Evolutionary conservation across 83 land plant genomes (phyloP), one percentile per base, ranked within the genome.

Genomic region (Thuja plicata): DNA sequence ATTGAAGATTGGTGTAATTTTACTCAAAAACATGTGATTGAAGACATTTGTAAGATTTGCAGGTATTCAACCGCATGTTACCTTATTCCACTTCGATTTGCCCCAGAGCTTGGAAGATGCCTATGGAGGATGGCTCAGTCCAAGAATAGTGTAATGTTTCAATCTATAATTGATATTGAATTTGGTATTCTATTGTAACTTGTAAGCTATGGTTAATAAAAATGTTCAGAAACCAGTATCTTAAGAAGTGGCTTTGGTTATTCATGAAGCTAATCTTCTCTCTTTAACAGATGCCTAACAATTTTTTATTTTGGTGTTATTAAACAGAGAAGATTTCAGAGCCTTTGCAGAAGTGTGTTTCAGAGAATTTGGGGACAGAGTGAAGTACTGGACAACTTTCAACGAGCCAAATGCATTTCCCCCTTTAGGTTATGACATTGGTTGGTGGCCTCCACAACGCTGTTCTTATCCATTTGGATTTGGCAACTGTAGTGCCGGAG

Each of bases 51-150:
- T 11, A 46, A 83, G 11, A 8, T 48, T 46, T 83, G 55, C 78
- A 92, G 94, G 94, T 50, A 89, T 93, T 86, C 34, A 89, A 84
- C 92, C 92, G 6, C 90, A 89, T 90, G 90, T 89, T 11, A 90
- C 92, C 0, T 52, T 93, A 32, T 71, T 57, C 52, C 94, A 92
- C 78, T 81, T 89, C 3, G 93, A 92, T 71, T 86, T 88, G 27
- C 94, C 93, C 2, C 92, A 93, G 86, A 85, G 76, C 35, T 89
- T 93, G 76, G 89, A 93, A 92, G 94, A 93, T 85, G 90, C 90
- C 19, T 92, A 93, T 57, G 88, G 88, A 57, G 93, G 93, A 85
- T 92, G 93, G 94, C 80, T 92, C 7, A 90, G 88, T 82, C 89
- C 90, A 37, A 78, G 74, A 32, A 92, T 93, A 54, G 86, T 93